Evolutionary conservation across 83 land plant species (phyloP).

Genomic region (Picea abies): DNA sequence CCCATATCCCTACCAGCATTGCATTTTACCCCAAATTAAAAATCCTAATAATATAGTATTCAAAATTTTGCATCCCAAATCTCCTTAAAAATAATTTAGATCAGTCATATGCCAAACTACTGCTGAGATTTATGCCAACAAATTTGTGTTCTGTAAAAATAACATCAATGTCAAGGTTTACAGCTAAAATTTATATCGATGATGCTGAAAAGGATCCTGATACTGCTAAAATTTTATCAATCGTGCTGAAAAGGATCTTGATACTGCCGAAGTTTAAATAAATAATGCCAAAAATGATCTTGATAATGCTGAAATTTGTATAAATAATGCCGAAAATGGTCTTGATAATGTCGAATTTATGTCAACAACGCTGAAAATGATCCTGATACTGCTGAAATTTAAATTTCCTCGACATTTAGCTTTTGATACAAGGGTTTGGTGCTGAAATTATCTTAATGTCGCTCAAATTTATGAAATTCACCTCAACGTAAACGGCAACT

Average conservation of each 20-base stretch:
- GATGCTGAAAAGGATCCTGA: no score
- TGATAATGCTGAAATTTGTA: background rate
- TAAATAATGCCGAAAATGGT: background rate
- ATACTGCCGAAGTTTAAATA: background rate
- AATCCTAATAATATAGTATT: background rate
- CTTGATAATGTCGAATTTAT: background rate
- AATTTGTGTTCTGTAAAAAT: background rate
- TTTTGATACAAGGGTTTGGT: background rate
- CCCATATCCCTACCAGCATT: constrained; percentile 20
- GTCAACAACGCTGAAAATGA: background rate
- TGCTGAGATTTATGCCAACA: background rate
- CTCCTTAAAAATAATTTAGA: background rate
- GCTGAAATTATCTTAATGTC: background rate
- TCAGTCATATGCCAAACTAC: constrained; percentile 10
- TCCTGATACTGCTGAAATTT: background rate
- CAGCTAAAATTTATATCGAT: background rate
- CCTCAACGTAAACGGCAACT: background rate
- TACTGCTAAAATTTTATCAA: background rate
- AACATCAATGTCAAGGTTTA: background rate
- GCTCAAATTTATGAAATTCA: constrained; percentile 16
- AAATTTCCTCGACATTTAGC: background rate
- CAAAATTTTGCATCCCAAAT: background rate
- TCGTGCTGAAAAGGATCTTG: background rate
- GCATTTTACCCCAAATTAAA: background rate
- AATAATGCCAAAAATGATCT: background rate